Conservation (phyloP, 371 early-diverging fungal genomes). For the Circinella umbellata region DNA sequence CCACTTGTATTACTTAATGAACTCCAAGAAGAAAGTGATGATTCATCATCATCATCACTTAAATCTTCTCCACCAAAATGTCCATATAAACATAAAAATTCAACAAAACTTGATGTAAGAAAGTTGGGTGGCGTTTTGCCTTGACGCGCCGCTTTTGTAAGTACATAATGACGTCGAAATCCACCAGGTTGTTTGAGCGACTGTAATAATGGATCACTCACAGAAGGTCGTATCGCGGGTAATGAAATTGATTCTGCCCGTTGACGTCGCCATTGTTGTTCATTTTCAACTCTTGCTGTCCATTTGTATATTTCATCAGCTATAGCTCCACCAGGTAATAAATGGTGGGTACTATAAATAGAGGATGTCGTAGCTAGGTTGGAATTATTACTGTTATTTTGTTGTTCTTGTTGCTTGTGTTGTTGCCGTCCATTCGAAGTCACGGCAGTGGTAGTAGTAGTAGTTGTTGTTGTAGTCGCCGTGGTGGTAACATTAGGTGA, state of each 20-base stretch:
- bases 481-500: slow-evolving; percentile 28
- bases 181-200: slow-evolving; percentile 80
- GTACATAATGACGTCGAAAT: slow-evolving; percentile 86
- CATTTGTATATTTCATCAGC: slow-evolving; percentile 93
- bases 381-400: not conserved
- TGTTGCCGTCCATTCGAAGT: not conserved
- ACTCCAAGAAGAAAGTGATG: slow-evolving; percentile 1
- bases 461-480: slow-evolving; percentile 6
- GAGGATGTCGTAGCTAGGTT: slow-evolving; percentile 13
- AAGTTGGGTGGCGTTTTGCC: slow-evolving; percentile 73
- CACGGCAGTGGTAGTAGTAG: not conserved
- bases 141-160: slow-evolving; percentile 70
- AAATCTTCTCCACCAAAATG: slow-evolving; percentile 95
- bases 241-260: slow-evolving; percentile 64
- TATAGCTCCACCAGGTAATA: slow-evolving; percentile 77
- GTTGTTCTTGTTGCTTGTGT: not conserved
- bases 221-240: slow-evolving; percentile 43
- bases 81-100: slow-evolving; percentile 92
- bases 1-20: not conserved
- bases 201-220: slow-evolving; percentile 44
- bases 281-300: slow-evolving; percentile 78
- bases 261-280: slow-evolving; percentile 47
- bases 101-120: slow-evolving; percentile 89
- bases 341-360: slow-evolving; percentile 42
- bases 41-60: slow-evolving; percentile 76